Evolutionary conservation across 441 rosid species (phyloP).

Genomic region (Flueggea neowawraea): DNA sequence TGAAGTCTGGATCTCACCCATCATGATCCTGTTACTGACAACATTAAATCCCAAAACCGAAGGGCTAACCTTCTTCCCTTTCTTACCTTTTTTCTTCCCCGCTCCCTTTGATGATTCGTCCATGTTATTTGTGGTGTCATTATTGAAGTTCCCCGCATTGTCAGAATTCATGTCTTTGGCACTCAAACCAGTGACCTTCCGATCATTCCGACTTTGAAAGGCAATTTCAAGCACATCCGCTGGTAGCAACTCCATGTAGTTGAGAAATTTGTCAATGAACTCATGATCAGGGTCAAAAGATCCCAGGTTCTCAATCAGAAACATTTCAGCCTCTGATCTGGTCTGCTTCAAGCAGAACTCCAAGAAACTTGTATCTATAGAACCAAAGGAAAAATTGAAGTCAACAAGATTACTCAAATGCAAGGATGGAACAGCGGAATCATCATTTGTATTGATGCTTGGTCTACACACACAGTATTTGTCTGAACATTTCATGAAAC

Average conservation of each 20-base stretch:
- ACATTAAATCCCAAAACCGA: slow-evolving; percentile 87
- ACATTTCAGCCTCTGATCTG: slow-evolving; percentile 88
- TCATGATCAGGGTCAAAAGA: slow-evolving; percentile 70
- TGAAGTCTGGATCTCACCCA: slow-evolving; percentile 93
- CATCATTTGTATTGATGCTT: no score
- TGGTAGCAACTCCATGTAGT: slow-evolving; percentile 75
- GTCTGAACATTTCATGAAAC: no score
- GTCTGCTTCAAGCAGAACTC: slow-evolving; percentile 95
- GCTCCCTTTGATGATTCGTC: slow-evolving; percentile 73
- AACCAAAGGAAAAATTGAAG: not conserved
- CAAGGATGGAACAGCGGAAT: no score
- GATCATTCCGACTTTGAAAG: slow-evolving; percentile 50
- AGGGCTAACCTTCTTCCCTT: slow-evolving; percentile 89
- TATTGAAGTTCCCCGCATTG: slow-evolving; percentile 28
- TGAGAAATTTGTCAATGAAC: slow-evolving; percentile 90
- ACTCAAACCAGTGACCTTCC: slow-evolving; percentile 32
- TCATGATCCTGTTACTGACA: slow-evolving; percentile 97
- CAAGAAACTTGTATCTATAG: slow-evolving; percentile 82
- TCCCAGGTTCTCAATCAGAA: slow-evolving; percentile 81
- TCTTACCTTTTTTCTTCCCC: slow-evolving; percentile 80
- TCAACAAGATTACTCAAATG: not conserved
- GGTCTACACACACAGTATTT: no score
- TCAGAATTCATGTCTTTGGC: slow-evolving; percentile 39
- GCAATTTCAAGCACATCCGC: slow-evolving; percentile 73
- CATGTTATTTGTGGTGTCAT: slow-evolving; percentile 15